Conservation (phyloP, 106 monocot genomes). For the Dendrobium huoshanense region DNA sequence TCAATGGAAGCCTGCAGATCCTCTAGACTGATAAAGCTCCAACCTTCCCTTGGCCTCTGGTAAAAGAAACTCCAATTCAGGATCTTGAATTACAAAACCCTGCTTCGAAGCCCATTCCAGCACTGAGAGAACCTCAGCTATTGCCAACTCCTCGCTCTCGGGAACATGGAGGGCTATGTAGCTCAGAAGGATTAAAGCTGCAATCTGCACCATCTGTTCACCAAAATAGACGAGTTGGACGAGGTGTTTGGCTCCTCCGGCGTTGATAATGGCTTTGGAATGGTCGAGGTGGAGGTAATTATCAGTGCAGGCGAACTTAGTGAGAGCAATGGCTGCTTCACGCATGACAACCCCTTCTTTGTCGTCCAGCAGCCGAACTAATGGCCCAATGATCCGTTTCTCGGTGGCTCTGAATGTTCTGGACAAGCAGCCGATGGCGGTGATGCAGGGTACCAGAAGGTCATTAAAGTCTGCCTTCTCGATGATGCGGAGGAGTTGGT, state of each 20-base stretch:
- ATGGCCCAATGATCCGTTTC: conserved; percentile 70
- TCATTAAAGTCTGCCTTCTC: conserved; percentile 61
- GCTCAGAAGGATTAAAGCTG: conserved; percentile 55
- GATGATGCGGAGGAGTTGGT: conserved; percentile 65
- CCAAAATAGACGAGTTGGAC: conserved; percentile 84
- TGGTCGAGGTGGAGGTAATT: conserved; percentile 79
- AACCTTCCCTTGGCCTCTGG: conserved; percentile 65
- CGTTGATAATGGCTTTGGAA: conserved; percentile 65
- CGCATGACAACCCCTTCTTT: conserved; percentile 42
- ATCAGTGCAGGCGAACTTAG: conserved; percentile 80
- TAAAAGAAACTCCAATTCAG: conserved; percentile 34
- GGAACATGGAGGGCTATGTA: conserved; percentile 73
- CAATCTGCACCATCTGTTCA: conserved; percentile 53
- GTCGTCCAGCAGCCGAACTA: conserved; percentile 77
- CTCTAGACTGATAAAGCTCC: conserved; percentile 89
- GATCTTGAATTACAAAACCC: conserved; percentile 42
- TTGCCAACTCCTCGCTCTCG: conserved; percentile 67
- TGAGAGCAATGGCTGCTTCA: conserved; percentile 54
- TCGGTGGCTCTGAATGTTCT: conserved; percentile 87
- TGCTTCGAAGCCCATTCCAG: conserved; percentile 82
- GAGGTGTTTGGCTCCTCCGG: conserved; percentile 66
- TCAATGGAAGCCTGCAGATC: conserved; percentile 44
- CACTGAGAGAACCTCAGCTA: conserved; percentile 55
- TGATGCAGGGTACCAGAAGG: conserved; percentile 68
- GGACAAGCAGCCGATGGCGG: conserved; percentile 70